Evolutionary conservation across 768 basidiomycete species (phyloP), one percentile per base, ranked within the genome.

Genomic region (Daedaleopsis sinensis): DNA sequence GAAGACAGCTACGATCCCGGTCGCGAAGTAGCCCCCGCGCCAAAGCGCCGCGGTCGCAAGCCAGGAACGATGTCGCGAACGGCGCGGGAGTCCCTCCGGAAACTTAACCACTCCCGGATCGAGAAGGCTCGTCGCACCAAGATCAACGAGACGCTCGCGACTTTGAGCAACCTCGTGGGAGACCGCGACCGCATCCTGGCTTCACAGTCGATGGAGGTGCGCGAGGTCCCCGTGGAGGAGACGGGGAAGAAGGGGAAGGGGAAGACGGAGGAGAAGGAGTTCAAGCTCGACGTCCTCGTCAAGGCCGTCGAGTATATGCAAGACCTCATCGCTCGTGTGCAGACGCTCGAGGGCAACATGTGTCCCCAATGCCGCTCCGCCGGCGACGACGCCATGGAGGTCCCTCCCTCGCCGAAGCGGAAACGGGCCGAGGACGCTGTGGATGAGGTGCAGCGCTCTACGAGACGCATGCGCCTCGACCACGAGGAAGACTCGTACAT

Each of bases 81-180:
- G 15, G 90, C 90, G 35, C 82, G 95, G 50, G 94, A 96, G 75
- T 84, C 89, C 2, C 88, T 93, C 74, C 86, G 96, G 55, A 94
- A 96, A 73, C 85, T 93, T 38, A 97, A 97, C 75, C 96, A 98
- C 70, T 93, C 90, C 6, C 86, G 95, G 63, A 98, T 98, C 71
- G 96, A 98, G 77, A 92, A 96, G 71, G 87, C 95, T 0, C 79
- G 96, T 35, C 82, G 96, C 61, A 96, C 96, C 12, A 97, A 97
- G 82, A 98, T 98, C 65, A 98, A 98, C 71, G 89, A 93, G 54
- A 93, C 95, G 0, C 81, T 98, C 6, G 81, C 88, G 2, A 85
- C 88, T 2, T 76, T 98, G 48, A 85, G 88, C 63, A 79, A 81
- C 64, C 86, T 97, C 67, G 93, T 96, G 1, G 77, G 76, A 12